Evolutionary conservation across 2,329 filamentous ascomycete genomes (phyloP).

Genomic region (Sporothrix euskadiensis): DNA sequence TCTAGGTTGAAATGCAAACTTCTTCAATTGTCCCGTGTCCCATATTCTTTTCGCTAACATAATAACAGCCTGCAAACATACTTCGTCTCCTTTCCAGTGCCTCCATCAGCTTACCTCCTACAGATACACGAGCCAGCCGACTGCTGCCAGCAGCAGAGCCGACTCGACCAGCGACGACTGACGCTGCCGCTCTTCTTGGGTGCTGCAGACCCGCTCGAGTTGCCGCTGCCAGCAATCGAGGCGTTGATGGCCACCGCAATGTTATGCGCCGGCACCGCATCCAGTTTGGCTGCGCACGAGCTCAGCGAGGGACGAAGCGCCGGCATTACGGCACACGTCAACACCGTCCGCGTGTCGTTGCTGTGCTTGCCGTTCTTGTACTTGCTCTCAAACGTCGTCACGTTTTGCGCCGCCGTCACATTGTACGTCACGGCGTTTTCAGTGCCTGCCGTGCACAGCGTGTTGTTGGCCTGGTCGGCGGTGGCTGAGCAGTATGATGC

Average conservation of each 20-base stretch:
- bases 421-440: not conserved
- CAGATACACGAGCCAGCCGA: constrained; percentile 11
- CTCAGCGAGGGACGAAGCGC: not conserved
- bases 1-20: not conserved
- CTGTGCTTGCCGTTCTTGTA: not conserved
- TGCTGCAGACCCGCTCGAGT: not conserved
- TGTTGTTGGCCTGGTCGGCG: not conserved
- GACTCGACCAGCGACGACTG: constrained; percentile 3
- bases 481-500: not conserved
- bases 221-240: not conserved
- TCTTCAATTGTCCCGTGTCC: not conserved
- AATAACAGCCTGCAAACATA: not conserved
- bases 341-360: not conserved
- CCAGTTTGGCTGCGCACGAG: not conserved
- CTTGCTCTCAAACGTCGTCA: not conserved
- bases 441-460: not conserved
- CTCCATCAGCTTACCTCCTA: not conserved
- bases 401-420: not conserved
- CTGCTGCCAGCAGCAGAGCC: constrained; percentile 5
- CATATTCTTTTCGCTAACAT: not conserved
- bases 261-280: not conserved
- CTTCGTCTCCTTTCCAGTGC: not conserved
- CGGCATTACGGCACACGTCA: not conserved
- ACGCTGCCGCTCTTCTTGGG: constrained; percentile 3
- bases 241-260: not conserved